Percentiles rank a stretch among this genome's conserved stretches.
These are phyloP conservation scores for Hyaloscypha bicolor DNA, from an alignment of 495 filamentous ascomycete genomes.

Conservation along the genomic window DNA sequence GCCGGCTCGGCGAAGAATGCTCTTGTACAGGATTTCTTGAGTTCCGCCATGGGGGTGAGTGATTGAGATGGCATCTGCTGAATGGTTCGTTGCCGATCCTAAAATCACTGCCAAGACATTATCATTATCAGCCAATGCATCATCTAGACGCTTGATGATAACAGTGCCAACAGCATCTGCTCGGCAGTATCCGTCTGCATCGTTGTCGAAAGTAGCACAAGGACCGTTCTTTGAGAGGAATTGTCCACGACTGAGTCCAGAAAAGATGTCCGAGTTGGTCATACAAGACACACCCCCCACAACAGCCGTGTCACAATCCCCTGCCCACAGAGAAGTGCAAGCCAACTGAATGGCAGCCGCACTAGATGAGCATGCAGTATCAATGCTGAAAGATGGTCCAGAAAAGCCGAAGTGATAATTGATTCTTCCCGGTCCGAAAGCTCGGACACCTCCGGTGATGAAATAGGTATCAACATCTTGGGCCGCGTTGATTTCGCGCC, in stretches of 20 bases:
- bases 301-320: slow-evolving; percentile 47
- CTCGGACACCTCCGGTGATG: slow-evolving; percentile 86
- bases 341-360: slow-evolving; percentile 65
- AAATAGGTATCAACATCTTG: slow-evolving; percentile 94
- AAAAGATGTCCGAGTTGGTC: slow-evolving; percentile 60
- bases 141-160: slow-evolving; percentile 73
- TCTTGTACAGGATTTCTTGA: slow-evolving; percentile 69
- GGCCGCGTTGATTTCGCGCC: slow-evolving; percentile 86
- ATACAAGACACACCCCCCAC: slow-evolving; percentile 45
- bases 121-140: slow-evolving; percentile 75
- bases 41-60: slow-evolving; percentile 77
- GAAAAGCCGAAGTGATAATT: slow-evolving; percentile 58
- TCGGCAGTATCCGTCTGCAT: slow-evolving; percentile 75
- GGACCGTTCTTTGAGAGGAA: slow-evolving; percentile 44
- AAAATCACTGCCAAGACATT: slow-evolving; percentile 69
- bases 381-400: slow-evolving; percentile 69
- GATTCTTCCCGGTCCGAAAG: slow-evolving; percentile 83
- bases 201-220: slow-evolving; percentile 70
- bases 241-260: slow-evolving; percentile 40
- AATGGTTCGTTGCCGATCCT: slow-evolving; percentile 73
- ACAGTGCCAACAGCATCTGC: slow-evolving; percentile 73
- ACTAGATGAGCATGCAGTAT: slow-evolving; percentile 88
- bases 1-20: slow-evolving; percentile 68
- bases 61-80: slow-evolving; percentile 76
- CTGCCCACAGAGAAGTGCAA: slow-evolving; percentile 74